These are phyloP conservation scores for Telfairia occidentalis DNA, from an alignment of 331 rosid genomes.

Conservation along the genomic window DNA sequence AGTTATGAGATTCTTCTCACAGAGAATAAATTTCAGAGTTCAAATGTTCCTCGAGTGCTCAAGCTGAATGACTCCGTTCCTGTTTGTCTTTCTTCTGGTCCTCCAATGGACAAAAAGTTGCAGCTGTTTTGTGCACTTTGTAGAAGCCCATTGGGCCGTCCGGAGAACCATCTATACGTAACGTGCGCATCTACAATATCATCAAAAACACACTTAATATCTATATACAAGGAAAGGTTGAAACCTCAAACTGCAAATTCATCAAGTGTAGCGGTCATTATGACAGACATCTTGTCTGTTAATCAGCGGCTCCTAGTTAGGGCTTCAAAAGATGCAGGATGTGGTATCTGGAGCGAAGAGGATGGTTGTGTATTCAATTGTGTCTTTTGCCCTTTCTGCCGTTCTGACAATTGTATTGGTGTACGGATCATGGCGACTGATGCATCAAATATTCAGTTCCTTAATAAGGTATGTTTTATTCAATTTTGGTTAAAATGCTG, in stretches of 20 bases:
- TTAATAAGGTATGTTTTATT: conserved; percentile 43
- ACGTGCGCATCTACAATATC: conserved; percentile 43
- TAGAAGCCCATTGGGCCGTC: conserved; percentile 64
- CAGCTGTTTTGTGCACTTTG: conserved; percentile 60
- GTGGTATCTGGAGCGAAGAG: conserved; percentile 65
- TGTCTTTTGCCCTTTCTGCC: conserved; percentile 76
- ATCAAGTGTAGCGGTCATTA: conserved; percentile 33
- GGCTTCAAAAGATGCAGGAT: conserved; percentile 26
- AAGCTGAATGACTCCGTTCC: conserved; percentile 14
- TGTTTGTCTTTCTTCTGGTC: conserved; percentile 25
- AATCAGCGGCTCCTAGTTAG: conserved; percentile 35
- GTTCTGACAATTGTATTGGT: conserved; percentile 46
- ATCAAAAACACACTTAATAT: conserved; percentile 44
- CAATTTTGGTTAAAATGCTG: too few species aligned
- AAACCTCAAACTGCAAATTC: conserved; percentile 16
- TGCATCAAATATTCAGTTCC: conserved; percentile 58
- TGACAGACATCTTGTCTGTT: conserved; percentile 48
- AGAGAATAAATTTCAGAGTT: conserved; percentile 17
- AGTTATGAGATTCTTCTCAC: conserved; percentile 17
- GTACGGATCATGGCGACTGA: conserved; percentile 69
- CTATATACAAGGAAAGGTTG: conserved; percentile 33
- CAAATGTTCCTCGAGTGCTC: conserved; percentile 23
- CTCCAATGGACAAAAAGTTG: conserved; percentile 37
- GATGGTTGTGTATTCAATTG: conserved; percentile 78
- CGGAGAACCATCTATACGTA: conserved; percentile 44